Evolutionary conservation across 129 eudicot genomes (phyloP), one percentile per base, ranked within the genome.

Genomic region (Silybum marianum): DNA sequence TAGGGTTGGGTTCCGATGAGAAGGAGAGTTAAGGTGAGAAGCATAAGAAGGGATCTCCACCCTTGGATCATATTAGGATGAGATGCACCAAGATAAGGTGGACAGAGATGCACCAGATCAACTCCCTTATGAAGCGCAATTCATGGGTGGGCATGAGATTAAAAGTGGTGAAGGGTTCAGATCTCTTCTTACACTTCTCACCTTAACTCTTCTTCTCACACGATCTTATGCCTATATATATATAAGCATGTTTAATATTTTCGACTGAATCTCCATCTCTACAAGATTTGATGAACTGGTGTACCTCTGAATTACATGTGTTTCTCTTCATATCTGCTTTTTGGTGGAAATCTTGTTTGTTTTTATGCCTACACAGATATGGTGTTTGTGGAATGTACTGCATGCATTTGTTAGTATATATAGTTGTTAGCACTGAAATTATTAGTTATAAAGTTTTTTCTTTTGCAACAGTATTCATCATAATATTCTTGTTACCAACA

Each of bases 401-500:
- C 63, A 51, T 51, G 22, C 63, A 51, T 51, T 51, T 51, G 63
- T 51, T 51, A 48, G 62, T 48, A 5, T 48, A 48, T 48, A 48
- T 13, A 14, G 62, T 48, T 48, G 16, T 48, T 48, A 16, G 19
- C 62, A 48, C 62, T 48, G 62, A 48, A 48, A 48, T 48, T 48
- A 48, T 48, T 48, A 51, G 63, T 51, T 51, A 51, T 16, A 51
- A 40, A 51, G 19, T 51, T 51, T 51, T 51, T 51, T 51, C 1
- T 28, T 51, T 10, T 51, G 63, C 63, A 51, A 12, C 21, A 51
- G 21, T 68, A 69, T 79, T 25, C 9, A 71, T 70, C 69, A 74
- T 21, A 74, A 74, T 66, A 30, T 63, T 51, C 38, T 78, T 73
- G 44, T 68, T 48, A 48, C 63, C 51, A 12, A 66, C 73, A 36